These are phyloP conservation scores for Malassezia slooffiae DNA, from an alignment of 1,284 basidiomycete species.

Conservation along the genomic window DNA sequence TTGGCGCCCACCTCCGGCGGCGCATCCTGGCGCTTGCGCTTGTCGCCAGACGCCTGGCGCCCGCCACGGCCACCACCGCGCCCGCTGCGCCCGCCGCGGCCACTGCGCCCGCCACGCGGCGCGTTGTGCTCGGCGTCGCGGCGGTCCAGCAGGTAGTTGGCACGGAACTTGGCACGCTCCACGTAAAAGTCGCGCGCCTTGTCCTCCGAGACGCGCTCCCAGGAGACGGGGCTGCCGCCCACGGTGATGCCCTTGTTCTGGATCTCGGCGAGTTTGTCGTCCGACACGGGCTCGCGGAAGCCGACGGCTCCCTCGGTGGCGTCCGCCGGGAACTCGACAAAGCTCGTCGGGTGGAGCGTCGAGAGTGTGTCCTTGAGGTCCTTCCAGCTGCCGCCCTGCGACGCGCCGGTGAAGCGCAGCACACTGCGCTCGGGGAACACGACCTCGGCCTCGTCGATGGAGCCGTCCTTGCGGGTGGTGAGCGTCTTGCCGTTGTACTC, in stretches of 20 bases:
- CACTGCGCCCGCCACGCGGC: conserved; percentile 51
- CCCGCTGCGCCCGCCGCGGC: conserved; percentile 16
- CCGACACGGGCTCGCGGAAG: conserved; percentile 47
- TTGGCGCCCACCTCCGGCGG: conserved; percentile 10
- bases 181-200: conserved; percentile 66
- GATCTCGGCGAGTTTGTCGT: conserved; percentile 49
- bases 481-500: conserved; percentile 49
- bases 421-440: conserved; percentile 59
- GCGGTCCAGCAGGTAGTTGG: conserved; percentile 49
- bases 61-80: conserved; percentile 1
- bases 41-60: conserved; percentile 20
- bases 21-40: conserved; percentile 26
- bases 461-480: conserved; percentile 58
- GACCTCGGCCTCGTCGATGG: conserved; percentile 60
- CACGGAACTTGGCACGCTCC: conserved; percentile 56
- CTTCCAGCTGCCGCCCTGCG: conserved; percentile 49
- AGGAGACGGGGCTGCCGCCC: conserved; percentile 47
- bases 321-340: conserved; percentile 37
- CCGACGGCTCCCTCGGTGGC: conserved; percentile 49
- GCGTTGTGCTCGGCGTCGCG: conserved; percentile 46
- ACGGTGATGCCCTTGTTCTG: conserved; percentile 48
- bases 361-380: conserved; percentile 49
- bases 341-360: conserved; percentile 31
- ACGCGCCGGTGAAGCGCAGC: conserved; percentile 55
- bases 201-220: conserved; percentile 50